Evolutionary conservation across 2,329 filamentous ascomycete genomes (phyloP), one percentile per base, ranked within the genome.

Genomic region (Colletotrichum agaves): DNA sequence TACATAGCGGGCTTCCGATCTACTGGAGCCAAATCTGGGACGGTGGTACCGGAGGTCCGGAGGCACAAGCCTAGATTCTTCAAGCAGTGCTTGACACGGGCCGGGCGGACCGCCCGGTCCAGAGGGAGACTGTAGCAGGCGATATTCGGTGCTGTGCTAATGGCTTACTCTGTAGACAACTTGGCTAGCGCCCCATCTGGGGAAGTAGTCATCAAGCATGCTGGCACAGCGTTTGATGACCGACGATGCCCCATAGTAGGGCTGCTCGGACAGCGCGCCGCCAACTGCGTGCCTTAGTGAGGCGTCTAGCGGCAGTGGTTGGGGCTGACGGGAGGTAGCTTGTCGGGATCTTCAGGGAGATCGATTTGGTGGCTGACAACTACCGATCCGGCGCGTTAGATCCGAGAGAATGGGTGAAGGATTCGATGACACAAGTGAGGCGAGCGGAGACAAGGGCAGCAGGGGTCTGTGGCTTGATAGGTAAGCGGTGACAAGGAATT

Each of bases 11-110:
- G 44, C 43, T 50, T 50, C 50, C 44, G 52, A 31, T 27, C 23
- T 31, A 44, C 15, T 50, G 44, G 41, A 37, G 17, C 33, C 21
- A 37, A 37, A 37, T 47, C n/a, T 47, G 8, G 10, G 21, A 43
- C 63, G 44, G 43, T 13, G 27, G 63, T 41, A 37, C 31, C 63
- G 63, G 52, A 44, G 35, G 50, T 63, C 63, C 58, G 58, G 33
- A 46, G 10, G 41, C 57, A 35, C 41, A 58, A 50, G 35, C 44
- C 50, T 33, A 57, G 59, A 15, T 27, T 49, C 41, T 61, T 27
- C 27, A 27, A 27, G 23, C 35, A 39, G 50, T 7, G 17, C 33
- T n/a, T 61, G 12, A 50, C 59, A 63, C 59, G 63, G 63, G 50
- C 63, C 58, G 59, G 49, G 49, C 49, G 49, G 27, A 33, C 49